phyloP scores from a whole-genome alignment of 2,329 filamentous ascomycete genomes.

The Colletotrichum kahawae region DNA sequence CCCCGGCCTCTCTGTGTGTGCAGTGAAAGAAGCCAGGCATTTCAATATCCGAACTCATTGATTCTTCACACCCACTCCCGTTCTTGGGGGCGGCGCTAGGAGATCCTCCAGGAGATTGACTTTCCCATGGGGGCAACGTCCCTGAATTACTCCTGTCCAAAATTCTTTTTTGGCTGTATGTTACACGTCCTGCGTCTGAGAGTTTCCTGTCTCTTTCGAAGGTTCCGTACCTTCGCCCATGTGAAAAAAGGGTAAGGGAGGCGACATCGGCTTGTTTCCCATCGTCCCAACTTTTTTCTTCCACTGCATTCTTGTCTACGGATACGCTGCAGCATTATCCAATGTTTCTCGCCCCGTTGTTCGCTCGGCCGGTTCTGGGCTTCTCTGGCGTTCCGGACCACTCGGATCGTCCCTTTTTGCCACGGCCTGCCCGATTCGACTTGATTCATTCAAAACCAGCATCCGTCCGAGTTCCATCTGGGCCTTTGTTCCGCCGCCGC shows the following conservation, averaged over 20 bases:
- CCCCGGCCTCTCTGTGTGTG: not conserved
- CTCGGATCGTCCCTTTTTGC: constrained; percentile 23
- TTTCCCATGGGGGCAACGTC: constrained; percentile 8
- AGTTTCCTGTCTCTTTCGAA: not conserved
- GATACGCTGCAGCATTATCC: not conserved
- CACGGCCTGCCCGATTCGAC: constrained; percentile 26
- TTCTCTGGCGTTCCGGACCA: constrained; percentile 20
- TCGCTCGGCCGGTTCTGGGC: not conserved
- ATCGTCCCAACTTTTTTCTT: not conserved
- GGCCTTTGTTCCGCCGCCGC: not conserved
- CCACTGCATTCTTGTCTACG: not conserved
- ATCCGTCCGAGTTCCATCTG: constrained; percentile 2
- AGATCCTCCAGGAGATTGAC: constrained; percentile 1
- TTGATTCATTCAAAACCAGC: constrained; percentile 2
- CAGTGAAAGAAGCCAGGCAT: not conserved
- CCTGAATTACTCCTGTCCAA: not conserved
- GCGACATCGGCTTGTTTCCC: not conserved
- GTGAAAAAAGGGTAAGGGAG: not conserved
- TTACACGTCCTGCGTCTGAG: not conserved
- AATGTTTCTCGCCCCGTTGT: not conserved
- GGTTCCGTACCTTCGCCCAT: not conserved
- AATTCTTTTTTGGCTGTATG: not conserved
- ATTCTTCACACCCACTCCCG: not conserved
- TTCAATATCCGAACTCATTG: not conserved
- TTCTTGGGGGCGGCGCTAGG: not conserved